Evolutionary conservation across 1,139 yeast genomes (phyloP), one percentile per base, ranked within the genome.

Genomic region (Chernovozyma aurita): DNA sequence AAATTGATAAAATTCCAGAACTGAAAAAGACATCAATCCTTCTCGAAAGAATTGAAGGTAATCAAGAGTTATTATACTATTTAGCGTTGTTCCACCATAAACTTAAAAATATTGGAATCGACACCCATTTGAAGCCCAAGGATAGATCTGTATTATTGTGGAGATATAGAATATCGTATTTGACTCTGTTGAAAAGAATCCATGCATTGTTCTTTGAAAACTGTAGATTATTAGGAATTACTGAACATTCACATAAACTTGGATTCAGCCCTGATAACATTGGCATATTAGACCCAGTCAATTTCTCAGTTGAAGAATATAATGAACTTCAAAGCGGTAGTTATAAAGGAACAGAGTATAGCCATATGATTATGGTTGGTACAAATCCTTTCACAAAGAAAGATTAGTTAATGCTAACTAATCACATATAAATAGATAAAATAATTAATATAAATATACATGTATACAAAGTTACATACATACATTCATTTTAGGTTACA

Each of bases 181-280:
- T 47, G n/a, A 41, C 43, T 17, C 35, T 50, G 18, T 40, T 51
- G 25, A 53, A 51, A 30, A 51, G 59, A 33, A 46, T 68, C 21
- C 69, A 68, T 43, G 40, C 50, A 12, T 49, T 64, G n/a, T 69
- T 70, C 37, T 70, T 74, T 73, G 68, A 60, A 7, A 48, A 55
- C 32, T 64, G 73, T 42, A 54, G 52, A 28, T 35, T 52, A 13
- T 41, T 52, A 31, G 61, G 64, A 27, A 49, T 68, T 9, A 56
- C 73, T 8, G 53, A 60, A 32, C 65, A 60, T 33, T 44, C 38
- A 4, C 73, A 70, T 43, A 38, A 37, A 29, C 45, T 70, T 17
- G 46, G 50, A 5, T 52, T 50, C 34, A 49, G 53, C 33, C 51
- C 59, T 3, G 30, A 44, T 8, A 46, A 59, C 33, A 47, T 70